Evolutionary conservation across 192 early-diverging fungal genomes (phyloP).

Genomic region (Lobosporangium transversale): DNA sequence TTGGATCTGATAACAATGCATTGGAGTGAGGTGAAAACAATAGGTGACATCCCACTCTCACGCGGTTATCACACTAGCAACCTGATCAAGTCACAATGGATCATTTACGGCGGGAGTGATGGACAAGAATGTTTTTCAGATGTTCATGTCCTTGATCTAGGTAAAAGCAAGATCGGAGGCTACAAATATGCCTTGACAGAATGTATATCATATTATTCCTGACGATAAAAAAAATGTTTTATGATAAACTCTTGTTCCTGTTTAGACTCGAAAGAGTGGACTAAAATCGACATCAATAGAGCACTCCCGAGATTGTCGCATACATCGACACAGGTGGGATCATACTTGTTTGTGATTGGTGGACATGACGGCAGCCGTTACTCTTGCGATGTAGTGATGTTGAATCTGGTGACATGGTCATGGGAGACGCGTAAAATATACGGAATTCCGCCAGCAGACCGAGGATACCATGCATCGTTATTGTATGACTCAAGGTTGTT

Average conservation of each 20-base stretch:
- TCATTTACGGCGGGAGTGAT: conserved; percentile 91
- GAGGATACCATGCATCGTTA: conserved; percentile 86
- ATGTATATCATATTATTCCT: no score
- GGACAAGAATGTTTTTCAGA: conserved; percentile 84
- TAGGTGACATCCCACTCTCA: conserved; percentile 71
- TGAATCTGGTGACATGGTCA: conserved; percentile 87
- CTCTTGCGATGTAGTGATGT: conserved; percentile 80
- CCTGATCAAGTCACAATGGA: conserved; percentile 77
- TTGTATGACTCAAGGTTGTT: conserved; percentile 84
- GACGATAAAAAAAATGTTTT: not conserved
- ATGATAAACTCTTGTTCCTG: not conserved
- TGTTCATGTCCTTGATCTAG: conserved; percentile 68
- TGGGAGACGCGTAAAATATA: conserved; percentile 85
- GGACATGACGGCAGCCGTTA: conserved; percentile 89
- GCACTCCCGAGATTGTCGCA: conserved; percentile 80
- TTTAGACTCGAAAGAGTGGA: conserved; percentile 64
- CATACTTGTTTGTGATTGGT: conserved; percentile 87
- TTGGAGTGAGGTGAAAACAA: conserved; percentile 74
- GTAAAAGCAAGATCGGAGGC: conserved; percentile 39
- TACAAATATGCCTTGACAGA: no score
- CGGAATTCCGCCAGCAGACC: conserved; percentile 66
- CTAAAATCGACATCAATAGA: conserved; percentile 69
- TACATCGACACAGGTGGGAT: conserved; percentile 86
- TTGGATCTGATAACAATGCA: conserved; percentile 52
- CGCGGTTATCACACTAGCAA: conserved; percentile 91